Base-by-base conservation (phyloP, 306 rosid genomes). In the Morella rubra region DNA sequence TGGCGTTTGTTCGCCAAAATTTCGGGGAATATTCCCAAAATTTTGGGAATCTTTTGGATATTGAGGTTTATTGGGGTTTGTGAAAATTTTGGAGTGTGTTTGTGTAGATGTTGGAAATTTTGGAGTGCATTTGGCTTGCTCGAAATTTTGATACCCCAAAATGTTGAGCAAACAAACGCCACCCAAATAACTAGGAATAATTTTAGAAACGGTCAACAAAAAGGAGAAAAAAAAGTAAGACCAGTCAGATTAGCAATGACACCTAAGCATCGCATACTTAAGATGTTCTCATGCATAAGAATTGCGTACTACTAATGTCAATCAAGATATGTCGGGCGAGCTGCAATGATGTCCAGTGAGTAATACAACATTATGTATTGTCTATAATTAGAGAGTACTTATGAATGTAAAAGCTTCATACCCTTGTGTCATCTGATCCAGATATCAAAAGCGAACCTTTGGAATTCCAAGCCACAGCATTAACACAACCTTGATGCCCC, bases 401-500 rank as follows among this genome's bases (percentile, higher is more conserved):
- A 55, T 49, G 19, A 68, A 11, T 55, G 15, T n/a, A 71, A 10
- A 47, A 72, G 19, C 19, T 58, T 14, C 88, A 77, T 88, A 95
- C 99, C 89, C 90, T 81, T 7, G 96, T 88, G 81, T 95, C 99
- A 69, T 95, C 99, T 78, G 99, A 95, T 85, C 99, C 99, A 3
- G 99, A 95, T 87, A 95, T 84, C 87, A 95, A 79, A 64, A 90
- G 87, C 8, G 97, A 89, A 76, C 99, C 99, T 0, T 24, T 82
- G 32, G 97, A 87, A 86, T 92, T 95, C 99, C 99, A 95, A 73
- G 97, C 93, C 83, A 95, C 90, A 0, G 93, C 83, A 82, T 95
- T 95, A 69, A 95, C 99, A 82, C 99, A 95, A 61, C 99, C 97
- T 75, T 81, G 82, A 82, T 95, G 99, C 11, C 97, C 97, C 97